These are phyloP conservation scores for Sugiyamaella neomexicana DNA, from an alignment of 1,139 yeast genomes.

Conservation along the genomic window DNA sequence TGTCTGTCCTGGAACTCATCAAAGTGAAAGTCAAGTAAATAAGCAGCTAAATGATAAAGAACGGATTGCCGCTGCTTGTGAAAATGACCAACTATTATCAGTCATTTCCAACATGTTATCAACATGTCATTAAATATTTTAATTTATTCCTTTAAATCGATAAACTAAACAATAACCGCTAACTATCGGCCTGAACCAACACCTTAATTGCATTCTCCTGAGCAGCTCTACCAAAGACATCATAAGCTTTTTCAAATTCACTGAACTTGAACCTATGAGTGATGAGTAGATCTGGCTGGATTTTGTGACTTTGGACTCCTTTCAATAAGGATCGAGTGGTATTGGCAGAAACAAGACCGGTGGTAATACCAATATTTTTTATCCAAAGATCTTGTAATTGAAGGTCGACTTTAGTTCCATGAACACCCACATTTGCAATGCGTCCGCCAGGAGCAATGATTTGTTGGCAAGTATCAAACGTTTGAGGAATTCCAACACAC, in stretches of 20 bases:
- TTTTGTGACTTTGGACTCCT: constrained; percentile 38
- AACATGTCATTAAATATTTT: constrained; percentile 50
- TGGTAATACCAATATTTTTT: constrained; percentile 46
- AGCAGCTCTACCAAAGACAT: constrained; percentile 51
- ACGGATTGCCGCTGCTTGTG: constrained; percentile 98
- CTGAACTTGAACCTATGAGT: constrained; percentile 61
- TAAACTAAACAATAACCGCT: neutral
- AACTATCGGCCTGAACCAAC: constrained; percentile 20
- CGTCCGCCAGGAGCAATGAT: constrained; percentile 50
- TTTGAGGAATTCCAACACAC: constrained; percentile 50
- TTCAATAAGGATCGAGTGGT: constrained; percentile 42
- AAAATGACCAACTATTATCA: constrained; percentile 82
- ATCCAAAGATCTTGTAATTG: constrained; percentile 49
- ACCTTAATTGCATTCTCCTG: constrained; percentile 48
- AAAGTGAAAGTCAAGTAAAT: constrained; percentile 92
- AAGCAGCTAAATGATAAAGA: constrained; percentile 97
- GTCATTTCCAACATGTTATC: constrained; percentile 92
- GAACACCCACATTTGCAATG: constrained; percentile 51
- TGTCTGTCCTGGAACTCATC: constrained; percentile 91
- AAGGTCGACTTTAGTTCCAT: constrained; percentile 47
- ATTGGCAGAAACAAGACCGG: constrained; percentile 49
- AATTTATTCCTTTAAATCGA: too few relatives aligned
- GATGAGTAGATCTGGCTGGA: constrained; percentile 51
- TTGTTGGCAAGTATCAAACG: constrained; percentile 49
- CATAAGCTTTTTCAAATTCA: constrained; percentile 63